A percentile compares a stretch with the other conserved stretches of the same genome.
These are phyloP conservation scores for Catenaria anguillulae DNA, from an alignment of 371 early-diverging fungal species.

Conservation along the genomic window DNA sequence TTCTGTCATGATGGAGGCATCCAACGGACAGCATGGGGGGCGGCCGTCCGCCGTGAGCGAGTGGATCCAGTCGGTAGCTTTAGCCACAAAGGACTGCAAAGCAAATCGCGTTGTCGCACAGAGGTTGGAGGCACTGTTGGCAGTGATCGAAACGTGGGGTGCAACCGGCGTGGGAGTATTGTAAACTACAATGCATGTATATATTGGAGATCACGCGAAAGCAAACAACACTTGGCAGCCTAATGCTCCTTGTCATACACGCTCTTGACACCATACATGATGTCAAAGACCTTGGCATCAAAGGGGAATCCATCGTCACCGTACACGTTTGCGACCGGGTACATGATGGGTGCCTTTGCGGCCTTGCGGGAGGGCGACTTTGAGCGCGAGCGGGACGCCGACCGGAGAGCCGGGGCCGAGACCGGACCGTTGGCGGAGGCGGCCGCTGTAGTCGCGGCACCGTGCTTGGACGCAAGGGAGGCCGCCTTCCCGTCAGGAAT, in stretches of 20 bases:
- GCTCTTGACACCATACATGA: neutral
- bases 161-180: too few relatives aligned
- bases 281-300: neutral
- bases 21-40: too few relatives aligned
- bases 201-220: too few relatives aligned
- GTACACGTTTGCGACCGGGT: neutral
- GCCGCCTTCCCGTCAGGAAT: conserved; percentile 90
- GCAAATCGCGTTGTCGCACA: too few relatives aligned
- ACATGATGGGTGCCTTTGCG: conserved; percentile 1
- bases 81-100: too few relatives aligned
- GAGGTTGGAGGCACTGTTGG: too few relatives aligned
- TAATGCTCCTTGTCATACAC: neutral
- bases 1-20: too few relatives aligned
- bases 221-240: too few relatives aligned
- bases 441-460: neutral
- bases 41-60: too few relatives aligned
- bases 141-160: too few relatives aligned
- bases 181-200: too few relatives aligned
- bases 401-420: neutral
- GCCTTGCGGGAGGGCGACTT: neutral
- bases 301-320: neutral
- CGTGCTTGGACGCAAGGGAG: conserved; percentile 48
- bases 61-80: too few relatives aligned
- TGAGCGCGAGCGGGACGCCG: neutral
- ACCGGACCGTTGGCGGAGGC: conserved; percentile 8